Percentiles rank a stretch among this genome's conserved stretches.
Conservation (phyloP, 148 eudicot species). For the Rhododendron mucronatum region DNA sequence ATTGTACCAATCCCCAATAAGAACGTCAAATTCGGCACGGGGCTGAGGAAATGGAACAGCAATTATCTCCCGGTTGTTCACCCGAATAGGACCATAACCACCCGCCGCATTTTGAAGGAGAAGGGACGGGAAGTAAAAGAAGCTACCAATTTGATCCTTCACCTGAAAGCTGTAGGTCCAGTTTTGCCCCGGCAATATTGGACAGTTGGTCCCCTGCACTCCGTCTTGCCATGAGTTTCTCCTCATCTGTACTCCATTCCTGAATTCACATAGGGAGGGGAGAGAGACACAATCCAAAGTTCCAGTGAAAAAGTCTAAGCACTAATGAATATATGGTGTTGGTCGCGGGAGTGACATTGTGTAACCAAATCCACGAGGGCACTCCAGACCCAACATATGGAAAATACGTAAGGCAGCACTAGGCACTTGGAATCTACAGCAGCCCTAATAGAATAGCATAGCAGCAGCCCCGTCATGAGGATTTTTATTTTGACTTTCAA, state of each 20-base stretch:
- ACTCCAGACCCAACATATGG: too few species aligned
- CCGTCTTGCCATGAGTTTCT: slow-evolving; percentile 30
- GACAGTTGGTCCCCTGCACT: slow-evolving; percentile 23
- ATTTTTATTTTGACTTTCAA: background rate
- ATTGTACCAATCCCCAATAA: slow-evolving; percentile 32
- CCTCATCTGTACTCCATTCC: slow-evolving; percentile 33
- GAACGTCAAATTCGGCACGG: slow-evolving; percentile 13
- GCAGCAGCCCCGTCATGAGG: background rate
- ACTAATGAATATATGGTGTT: too few species aligned
- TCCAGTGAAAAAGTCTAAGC: too few species aligned
- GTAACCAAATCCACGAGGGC: too few species aligned
- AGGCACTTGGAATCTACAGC: background rate
- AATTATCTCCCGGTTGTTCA: background rate
- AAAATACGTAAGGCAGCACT: too few species aligned
- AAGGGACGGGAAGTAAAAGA: slow-evolving; percentile 25
- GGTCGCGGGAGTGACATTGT: too few species aligned
- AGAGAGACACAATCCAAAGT: too few species aligned
- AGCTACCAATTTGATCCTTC: slow-evolving; percentile 28
- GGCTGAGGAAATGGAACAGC: slow-evolving; percentile 18
- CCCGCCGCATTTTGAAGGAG: slow-evolving; percentile 27
- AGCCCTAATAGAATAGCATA: background rate
- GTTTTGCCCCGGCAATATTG: slow-evolving; percentile 24
- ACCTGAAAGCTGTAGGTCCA: slow-evolving; percentile 25
- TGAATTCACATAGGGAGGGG: background rate
- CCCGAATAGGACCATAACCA: slow-evolving; percentile 25